Base-by-base conservation (phyloP, 2,329 filamentous ascomycete species). In the Trichoderma sp. region DNA sequence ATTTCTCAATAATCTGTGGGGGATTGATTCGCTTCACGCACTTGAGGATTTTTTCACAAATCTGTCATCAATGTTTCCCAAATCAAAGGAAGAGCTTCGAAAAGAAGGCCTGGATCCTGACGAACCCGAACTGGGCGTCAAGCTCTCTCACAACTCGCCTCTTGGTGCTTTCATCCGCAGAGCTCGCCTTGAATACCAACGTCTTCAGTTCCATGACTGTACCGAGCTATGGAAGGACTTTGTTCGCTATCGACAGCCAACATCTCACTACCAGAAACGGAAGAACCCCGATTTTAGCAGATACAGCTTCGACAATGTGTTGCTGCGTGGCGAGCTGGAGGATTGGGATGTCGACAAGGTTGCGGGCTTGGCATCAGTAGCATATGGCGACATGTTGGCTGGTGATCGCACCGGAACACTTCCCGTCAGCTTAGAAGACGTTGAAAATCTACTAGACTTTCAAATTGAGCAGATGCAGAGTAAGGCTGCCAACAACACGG, bases 391-490 rank as follows among this genome's bases (percentile, higher is more conserved):
- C 70, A 85, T 87, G 82, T 80, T 87, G 53, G 81, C 80, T n/a
- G 82, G 83, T 6, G 82, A 84, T 59, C 77, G 79, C 3, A 79
- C 76, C 17, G 79, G 80, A 3, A 81, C 82, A 2, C 74, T 86
- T 17, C 81, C 86, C 2, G 86, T 93, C 69, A 96, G 93, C 80
- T 90, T 89, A 0, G 91, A 95, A 75, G 94, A 97, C 77, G 85
- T 96, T 8, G 93, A 97, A 78, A 88, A 88, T 34, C 83, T 98
- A 32, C 83, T 98, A 23, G 93, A 97, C 75, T 97, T 96, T 76
- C 95, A 97, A 78, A 91, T 98, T 47, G 91, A 93, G 74, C 90
- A 94, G 79, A 90, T 98, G 83, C 95, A 98, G 79, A 93, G 92
- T 91, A 82, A 77, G 84, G 81, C 15, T 13, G n/a, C 4, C 17